These are phyloP conservation scores for Porphyrellus sp. DNA, from an alignment of 1,284 basidiomycete species.

Conservation along the genomic window DNA sequence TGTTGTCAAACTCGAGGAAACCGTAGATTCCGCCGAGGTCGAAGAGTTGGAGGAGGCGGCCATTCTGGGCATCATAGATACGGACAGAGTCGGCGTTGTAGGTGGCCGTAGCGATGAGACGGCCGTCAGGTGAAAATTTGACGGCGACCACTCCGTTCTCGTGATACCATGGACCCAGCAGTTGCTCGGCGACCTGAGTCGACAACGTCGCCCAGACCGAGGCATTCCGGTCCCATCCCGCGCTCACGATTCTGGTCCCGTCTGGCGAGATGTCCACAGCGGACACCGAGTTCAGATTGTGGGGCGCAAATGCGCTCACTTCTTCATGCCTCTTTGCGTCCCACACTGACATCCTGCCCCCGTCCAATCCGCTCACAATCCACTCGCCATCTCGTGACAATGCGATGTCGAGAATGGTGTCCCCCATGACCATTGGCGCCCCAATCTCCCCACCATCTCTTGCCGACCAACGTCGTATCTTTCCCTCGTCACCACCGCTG, in stretches of 20 bases:
- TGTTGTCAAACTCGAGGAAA: background rate
- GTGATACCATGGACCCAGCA: background rate
- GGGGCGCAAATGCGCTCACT: slow-evolving; percentile 42
- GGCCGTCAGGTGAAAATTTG: background rate
- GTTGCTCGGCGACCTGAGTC: background rate
- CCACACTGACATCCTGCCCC: no score
- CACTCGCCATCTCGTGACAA: no score
- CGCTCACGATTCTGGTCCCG: background rate
- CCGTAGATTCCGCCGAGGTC: background rate
- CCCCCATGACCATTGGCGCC: no score
- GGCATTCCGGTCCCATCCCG: background rate
- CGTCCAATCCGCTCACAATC: no score
- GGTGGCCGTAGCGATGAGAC: background rate
- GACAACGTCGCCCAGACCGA: background rate
- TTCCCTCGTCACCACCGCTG: no score
- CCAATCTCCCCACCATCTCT: no score
- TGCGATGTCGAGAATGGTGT: no score
- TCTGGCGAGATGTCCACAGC: background rate
- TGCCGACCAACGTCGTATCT: no score
- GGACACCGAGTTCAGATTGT: background rate
- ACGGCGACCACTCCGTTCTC: background rate
- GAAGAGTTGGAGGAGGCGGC: background rate
- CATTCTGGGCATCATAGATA: background rate
- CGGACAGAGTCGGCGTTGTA: background rate
- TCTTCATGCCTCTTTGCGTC: no score